phyloP scores from a whole-genome alignment of 352 stramenopile genomes.

The Globisporangium iwayamae region DNA sequence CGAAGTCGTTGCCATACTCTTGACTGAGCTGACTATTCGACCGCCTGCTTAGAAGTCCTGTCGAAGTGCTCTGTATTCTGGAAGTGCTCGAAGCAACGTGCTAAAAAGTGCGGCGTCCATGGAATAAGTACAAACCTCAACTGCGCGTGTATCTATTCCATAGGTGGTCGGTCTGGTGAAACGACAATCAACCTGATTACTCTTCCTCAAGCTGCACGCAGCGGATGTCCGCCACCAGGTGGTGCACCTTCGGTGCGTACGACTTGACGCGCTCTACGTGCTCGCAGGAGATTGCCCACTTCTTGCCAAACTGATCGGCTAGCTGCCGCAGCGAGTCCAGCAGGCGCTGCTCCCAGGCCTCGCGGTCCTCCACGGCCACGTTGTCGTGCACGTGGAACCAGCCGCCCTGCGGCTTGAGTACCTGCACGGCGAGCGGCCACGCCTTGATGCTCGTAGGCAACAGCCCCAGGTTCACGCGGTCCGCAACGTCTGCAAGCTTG shows the following conservation, averaged over 20 bases:
- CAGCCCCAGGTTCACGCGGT: constrained; percentile 94
- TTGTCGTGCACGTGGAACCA: constrained; percentile 97
- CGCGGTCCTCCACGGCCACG: constrained; percentile 80
- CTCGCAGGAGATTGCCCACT: constrained; percentile 73
- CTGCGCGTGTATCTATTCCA: no score
- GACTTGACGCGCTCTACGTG: constrained; percentile 91
- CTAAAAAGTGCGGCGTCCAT: no score
- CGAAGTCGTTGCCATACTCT: no score
- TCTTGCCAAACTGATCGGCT: constrained; percentile 38
- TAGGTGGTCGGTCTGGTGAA: no score
- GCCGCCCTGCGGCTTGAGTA: constrained; percentile 84
- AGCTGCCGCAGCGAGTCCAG: constrained; percentile 47
- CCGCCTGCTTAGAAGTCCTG: no score
- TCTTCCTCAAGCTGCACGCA: constrained; percentile 25
- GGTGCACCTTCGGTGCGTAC: constrained; percentile 89
- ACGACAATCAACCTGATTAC: neutral
- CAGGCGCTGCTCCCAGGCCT: constrained; percentile 73
- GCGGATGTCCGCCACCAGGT: constrained; percentile 85
- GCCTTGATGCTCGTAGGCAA: constrained; percentile 93
- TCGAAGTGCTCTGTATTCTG: no score
- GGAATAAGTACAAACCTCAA: no score
- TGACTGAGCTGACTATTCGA: no score
- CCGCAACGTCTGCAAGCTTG: constrained; percentile 73
- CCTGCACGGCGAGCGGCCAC: constrained; percentile 90
- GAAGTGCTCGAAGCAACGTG: no score